phyloP scores from a whole-genome alignment of 2,329 filamentous ascomycete species.

The Aspergillus jensenii region DNA sequence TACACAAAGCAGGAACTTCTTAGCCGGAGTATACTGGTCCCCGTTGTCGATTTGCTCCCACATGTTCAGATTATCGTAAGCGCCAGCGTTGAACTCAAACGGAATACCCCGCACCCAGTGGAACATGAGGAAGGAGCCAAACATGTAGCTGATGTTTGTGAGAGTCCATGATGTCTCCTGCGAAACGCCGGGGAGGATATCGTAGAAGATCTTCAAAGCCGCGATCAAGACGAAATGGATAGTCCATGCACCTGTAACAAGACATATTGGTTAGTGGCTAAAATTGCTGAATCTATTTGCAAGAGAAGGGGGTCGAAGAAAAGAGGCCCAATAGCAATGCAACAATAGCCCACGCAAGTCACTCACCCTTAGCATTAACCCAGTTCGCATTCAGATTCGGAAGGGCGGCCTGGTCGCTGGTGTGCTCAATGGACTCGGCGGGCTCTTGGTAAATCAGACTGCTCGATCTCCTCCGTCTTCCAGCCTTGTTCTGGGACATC shows the following conservation, averaged over 20 bases:
- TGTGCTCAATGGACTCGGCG: slow-evolving; percentile 92
- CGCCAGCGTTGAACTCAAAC: slow-evolving; percentile 97
- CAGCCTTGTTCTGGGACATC: slow-evolving; percentile 64
- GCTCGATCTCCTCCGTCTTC: slow-evolving; percentile 89
- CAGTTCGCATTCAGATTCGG: slow-evolving; percentile 97
- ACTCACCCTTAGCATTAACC: slow-evolving; percentile 97
- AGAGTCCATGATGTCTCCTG: slow-evolving; percentile 99
- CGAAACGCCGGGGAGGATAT: slow-evolving; percentile 92
- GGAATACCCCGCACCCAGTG: slow-evolving; percentile 97
- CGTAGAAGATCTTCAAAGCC: slow-evolving; percentile 91
- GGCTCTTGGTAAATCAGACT: slow-evolving; percentile 98
- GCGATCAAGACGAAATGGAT: slow-evolving; percentile 94
- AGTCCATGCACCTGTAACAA: slow-evolving; percentile 79
- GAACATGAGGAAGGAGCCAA: slow-evolving; percentile 98
- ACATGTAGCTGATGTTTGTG: slow-evolving; percentile 99
- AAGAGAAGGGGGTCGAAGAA: too few relatives aligned
- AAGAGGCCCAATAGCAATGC: slow-evolving; percentile 5
- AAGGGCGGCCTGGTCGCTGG: slow-evolving; percentile 90
- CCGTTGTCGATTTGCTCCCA: slow-evolving; percentile 99
- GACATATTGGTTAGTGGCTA: slow-evolving; percentile 16
- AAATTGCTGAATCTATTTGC: background rate
- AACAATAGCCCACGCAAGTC: slow-evolving; percentile 8
- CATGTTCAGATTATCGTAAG: slow-evolving; percentile 99
- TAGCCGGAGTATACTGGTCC: slow-evolving; percentile 96
- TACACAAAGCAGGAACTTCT: slow-evolving; percentile 95